Evolutionary conservation across 148 eudicot genomes (phyloP).

Genomic region (Rhododendron henanense): DNA sequence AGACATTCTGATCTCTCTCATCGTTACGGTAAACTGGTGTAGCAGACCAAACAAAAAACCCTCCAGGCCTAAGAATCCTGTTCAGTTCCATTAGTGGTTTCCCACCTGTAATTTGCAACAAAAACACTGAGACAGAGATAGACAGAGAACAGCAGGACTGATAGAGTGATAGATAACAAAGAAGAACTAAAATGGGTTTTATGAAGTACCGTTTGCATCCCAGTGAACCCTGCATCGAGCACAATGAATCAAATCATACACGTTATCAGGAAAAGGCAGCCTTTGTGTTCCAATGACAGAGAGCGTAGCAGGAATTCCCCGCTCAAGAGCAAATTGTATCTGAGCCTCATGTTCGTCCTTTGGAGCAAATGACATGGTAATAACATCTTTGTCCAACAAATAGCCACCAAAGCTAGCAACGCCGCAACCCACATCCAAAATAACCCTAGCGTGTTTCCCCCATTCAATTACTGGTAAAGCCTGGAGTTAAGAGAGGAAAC

Average conservation of each 20-base stretch:
- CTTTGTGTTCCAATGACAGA: slow-evolving; percentile 93
- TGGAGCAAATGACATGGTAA: slow-evolving; percentile 96
- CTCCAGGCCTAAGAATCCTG: slow-evolving; percentile 92
- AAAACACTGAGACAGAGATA: background rate
- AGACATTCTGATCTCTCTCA: slow-evolving; percentile 53
- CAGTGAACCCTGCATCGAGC: slow-evolving; percentile 99
- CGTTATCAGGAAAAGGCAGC: slow-evolving; percentile 91
- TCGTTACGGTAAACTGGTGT: slow-evolving; percentile 86
- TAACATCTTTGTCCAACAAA: slow-evolving; percentile 82
- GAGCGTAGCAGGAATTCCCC: slow-evolving; percentile 93
- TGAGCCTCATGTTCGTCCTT: slow-evolving; percentile 99
- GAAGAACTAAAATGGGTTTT: background rate
- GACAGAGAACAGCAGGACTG: slow-evolving; percentile 6
- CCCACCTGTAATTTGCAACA: slow-evolving; percentile 58
- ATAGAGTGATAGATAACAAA: background rate
- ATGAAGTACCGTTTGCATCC: slow-evolving; percentile 77
- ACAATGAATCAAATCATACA: slow-evolving; percentile 86
- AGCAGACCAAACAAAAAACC: slow-evolving; percentile 91
- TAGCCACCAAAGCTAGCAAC: slow-evolving; percentile 99
- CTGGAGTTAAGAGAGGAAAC: slow-evolving; percentile 31
- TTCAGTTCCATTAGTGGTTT: slow-evolving; percentile 87
- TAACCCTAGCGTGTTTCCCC: slow-evolving; percentile 82
- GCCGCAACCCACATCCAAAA: slow-evolving; percentile 98
- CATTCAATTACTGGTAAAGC: slow-evolving; percentile 65
- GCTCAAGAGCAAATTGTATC: slow-evolving; percentile 96